Evolutionary conservation across 2,329 filamentous ascomycete species (phyloP), one percentile per base, ranked within the genome.

Genomic region (Arthrobotrys pseudoclavata): DNA sequence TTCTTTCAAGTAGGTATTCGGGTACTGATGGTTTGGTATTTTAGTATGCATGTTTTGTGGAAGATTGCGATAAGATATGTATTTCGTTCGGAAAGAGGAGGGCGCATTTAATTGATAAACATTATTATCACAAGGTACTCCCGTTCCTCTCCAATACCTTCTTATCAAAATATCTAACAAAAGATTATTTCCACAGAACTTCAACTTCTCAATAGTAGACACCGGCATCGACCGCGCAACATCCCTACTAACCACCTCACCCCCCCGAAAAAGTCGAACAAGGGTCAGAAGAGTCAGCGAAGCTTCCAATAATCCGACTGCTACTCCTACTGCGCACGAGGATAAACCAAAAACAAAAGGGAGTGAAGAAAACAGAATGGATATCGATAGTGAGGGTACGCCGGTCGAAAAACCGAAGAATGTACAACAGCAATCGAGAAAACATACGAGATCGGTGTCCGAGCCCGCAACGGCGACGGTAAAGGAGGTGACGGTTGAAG

Each of bases 151-250:
- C 29, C 7, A 20, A 3, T 7, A 18, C 4, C 15, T 18, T 15
- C 5, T 18, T 18, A 57, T 13, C 13, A 20, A 20, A 34, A 37
- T 13, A 52, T 18, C n/a, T 29, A 13, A 15, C 29, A 13, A 37
- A 48, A 37, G 4, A 9, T 34, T 34, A 29, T 7, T 29, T 12
- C 10, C 31, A 15, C 52, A 76, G 60, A 68, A 67, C 68, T 77
- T 77, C 61, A 77, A 77, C 55, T 77, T 77, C 31, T 77, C 48
- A 55, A 68, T 77, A 15, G 74, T 77, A 57, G 70, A 77, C 67
- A 55, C 69, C 26, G 74, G 74, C 52, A 77, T 77, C 52, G 74
- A 77, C 48, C 66, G 68, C 12, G 68, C 68, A 9, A 77, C 61
- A 12, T 62, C 74, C 6, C 74, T 77, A 9, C 61, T 77, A 1